Percentiles rank a stretch among this genome's conserved stretches.
phyloP scores from a whole-genome alignment of 73 alveolate genomes.

The Durusdinium trenchii region DNA sequence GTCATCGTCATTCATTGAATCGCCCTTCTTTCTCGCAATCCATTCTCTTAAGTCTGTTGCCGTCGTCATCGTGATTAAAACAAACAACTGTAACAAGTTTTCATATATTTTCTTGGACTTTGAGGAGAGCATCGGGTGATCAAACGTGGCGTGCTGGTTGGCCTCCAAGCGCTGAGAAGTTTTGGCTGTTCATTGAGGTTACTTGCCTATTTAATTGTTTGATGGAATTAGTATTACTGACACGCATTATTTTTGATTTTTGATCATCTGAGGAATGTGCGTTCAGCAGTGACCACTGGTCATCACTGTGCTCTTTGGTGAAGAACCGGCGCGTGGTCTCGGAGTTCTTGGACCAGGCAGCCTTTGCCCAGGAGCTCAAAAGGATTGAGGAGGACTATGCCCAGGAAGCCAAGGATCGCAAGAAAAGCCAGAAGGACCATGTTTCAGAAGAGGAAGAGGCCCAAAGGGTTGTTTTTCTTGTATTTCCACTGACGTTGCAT shows the following conservation, averaged over 20 bases:
- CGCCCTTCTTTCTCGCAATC: too few relatives aligned
- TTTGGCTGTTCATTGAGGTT: not conserved
- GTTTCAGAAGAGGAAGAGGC: not conserved
- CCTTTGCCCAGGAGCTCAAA: not conserved
- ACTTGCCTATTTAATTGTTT: not conserved
- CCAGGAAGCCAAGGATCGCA: not conserved
- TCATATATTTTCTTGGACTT: too few relatives aligned
- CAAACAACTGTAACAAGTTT: too few relatives aligned
- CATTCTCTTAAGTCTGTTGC: too few relatives aligned
- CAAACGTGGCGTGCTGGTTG: conserved; percentile 38
- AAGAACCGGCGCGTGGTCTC: not conserved
- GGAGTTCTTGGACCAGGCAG: not conserved
- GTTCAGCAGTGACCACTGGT: not conserved
- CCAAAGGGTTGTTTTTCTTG: too few relatives aligned
- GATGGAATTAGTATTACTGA: not conserved
- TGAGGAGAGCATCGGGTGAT: conserved; percentile 14
- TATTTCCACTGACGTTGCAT: too few relatives aligned
- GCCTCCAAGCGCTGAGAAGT: not conserved
- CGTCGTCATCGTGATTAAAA: too few relatives aligned
- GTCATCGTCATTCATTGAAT: too few relatives aligned
- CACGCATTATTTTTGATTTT: not conserved
- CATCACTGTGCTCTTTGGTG: not conserved
- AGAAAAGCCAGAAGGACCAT: not conserved
- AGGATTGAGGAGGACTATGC: not conserved
- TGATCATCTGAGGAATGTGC: not conserved